Evolutionary conservation across 805 yeast species (phyloP), one percentile per base, ranked within the genome.

Genomic region (Saccharomycopsis sp.): DNA sequence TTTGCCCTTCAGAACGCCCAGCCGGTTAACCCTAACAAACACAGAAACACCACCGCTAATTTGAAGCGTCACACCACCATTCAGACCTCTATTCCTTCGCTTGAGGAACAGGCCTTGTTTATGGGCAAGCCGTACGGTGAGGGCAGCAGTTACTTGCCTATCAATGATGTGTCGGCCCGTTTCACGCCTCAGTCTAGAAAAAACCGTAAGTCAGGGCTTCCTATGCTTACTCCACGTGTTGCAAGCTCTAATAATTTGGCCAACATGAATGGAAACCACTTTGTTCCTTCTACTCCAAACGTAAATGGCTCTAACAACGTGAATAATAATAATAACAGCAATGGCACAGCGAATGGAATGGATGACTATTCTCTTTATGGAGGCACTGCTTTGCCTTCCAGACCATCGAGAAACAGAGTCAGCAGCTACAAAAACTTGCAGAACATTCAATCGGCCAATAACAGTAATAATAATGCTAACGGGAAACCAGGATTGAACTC

Each of bases 141-240:
- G 23, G 55, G 55, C 52, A 52, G 55, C 22, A 41, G 35, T 35
- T 57, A 59, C 52, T 64, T 71, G 53, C 70, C 66, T 19, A 73
- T 72, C 59, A 72, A 71, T 17, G 63, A 61, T 41, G 60, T 61
- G 2, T 52, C 60, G 7, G 15, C 58, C 3, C 50, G 62, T 38
- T 59, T 61, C 50, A 60, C 58, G 58, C 75, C 77, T 42, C 73
- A 80, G n/a, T 72, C 77, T 2, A 69, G 81, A 63, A 78, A 78
- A 67, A 75, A 75, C 59, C 70, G 81, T 62, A 75, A 74, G 60
- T 75, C 79, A 22, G 63, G 65, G 20, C 54, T 62, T 55, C 60
- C 60, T 24, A 57, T 61, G 56, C 52, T 54, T 15, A 35, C 56
- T 9, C 54, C 47, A 24, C 44, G 60, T n/a, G 56, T 53, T 9